Percentiles rank a stretch among this genome's conserved stretches.
phyloP scores from a whole-genome alignment of 345 rosid genomes.

The Cardamine chenopodiifolia region DNA sequence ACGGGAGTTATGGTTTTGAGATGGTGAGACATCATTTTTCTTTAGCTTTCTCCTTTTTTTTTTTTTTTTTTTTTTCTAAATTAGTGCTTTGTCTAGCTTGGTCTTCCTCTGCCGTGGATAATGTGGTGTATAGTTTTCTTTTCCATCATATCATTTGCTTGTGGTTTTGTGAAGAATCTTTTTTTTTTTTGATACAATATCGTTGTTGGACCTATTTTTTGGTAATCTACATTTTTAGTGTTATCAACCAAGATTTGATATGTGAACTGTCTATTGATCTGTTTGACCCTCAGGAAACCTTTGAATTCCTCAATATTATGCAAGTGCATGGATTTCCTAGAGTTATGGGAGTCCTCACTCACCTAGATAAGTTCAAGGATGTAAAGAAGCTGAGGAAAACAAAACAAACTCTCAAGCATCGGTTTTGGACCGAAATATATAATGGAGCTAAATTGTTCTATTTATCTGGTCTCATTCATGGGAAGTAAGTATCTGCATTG shows the following conservation, averaged over 20 bases:
- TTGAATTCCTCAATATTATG: conserved; percentile 94
- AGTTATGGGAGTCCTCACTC: conserved; percentile 97
- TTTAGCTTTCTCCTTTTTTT: background rate
- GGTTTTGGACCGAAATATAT: conserved; percentile 93
- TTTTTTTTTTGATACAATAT: background rate
- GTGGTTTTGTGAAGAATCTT: background rate
- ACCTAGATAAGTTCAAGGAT: conserved; percentile 91
- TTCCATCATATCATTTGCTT: conserved; percentile 3
- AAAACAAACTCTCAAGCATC: conserved; percentile 89
- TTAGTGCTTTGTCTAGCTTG: background rate
- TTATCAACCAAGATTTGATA: background rate
- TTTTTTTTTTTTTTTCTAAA: background rate
- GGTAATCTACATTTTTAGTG: background rate
- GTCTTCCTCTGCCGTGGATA: background rate
- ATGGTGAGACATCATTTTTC: conserved; percentile 58
- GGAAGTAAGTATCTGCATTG: conserved; percentile 61
- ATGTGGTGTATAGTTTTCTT: background rate
- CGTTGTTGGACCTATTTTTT: background rate
- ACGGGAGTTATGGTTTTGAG: conserved; percentile 98
- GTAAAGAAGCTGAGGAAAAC: conserved; percentile 87
- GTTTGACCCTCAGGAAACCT: conserved; percentile 69
- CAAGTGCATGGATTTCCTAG: conserved; percentile 93
- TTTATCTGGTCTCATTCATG: conserved; percentile 87
- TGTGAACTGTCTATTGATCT: conserved; percentile 3
- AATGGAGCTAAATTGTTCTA: conserved; percentile 89